A percentile compares a stretch with the other conserved stretches of the same genome.
phyloP scores from a whole-genome alignment of 2,329 filamentous ascomycete genomes.

The Delphinella strobiligena region DNA sequence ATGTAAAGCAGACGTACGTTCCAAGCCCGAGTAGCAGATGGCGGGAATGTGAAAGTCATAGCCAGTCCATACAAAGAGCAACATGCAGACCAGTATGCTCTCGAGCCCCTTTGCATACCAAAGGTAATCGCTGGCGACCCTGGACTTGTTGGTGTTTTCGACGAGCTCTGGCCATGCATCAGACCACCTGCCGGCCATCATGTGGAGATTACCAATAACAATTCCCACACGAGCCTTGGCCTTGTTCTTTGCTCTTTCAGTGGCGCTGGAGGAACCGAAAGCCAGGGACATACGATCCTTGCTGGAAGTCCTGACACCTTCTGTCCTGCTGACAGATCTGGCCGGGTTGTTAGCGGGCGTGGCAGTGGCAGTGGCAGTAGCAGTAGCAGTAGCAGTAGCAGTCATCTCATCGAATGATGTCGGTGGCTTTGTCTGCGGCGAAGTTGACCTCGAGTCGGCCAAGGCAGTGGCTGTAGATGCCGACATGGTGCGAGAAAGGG shows the following conservation, averaged over 20 bases:
- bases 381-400: too few species aligned
- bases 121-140: conserved; percentile 77
- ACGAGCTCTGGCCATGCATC: conserved; percentile 76
- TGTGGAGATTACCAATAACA: conserved; percentile 71
- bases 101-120: conserved; percentile 97
- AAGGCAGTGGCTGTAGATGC: conserved; percentile 34
- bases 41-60: conserved; percentile 56
- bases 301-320: conserved; percentile 18
- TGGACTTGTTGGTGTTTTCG: conserved; percentile 66
- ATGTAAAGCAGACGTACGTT: conserved; percentile 12
- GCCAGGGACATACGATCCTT: conserved; percentile 53
- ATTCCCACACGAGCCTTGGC: conserved; percentile 70
- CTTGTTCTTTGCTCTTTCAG: conserved; percentile 53
- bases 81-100: conserved; percentile 66
- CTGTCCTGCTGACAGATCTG: conserved; percentile 23
- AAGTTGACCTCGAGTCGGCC: conserved; percentile 23
- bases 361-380: conserved; percentile 23
- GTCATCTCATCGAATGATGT: conserved; percentile 45
- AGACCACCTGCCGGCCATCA: conserved; percentile 80
- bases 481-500: not conserved
- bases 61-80: conserved; percentile 74
- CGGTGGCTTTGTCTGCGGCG: conserved; percentile 23
- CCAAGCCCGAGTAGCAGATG: conserved; percentile 19
- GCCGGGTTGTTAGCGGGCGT: conserved; percentile 25
- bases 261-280: conserved; percentile 57